Evolutionary conservation across 2,329 filamentous ascomycete species (phyloP), one percentile per base, ranked within the genome.

Genomic region (Cercospora sp.): DNA sequence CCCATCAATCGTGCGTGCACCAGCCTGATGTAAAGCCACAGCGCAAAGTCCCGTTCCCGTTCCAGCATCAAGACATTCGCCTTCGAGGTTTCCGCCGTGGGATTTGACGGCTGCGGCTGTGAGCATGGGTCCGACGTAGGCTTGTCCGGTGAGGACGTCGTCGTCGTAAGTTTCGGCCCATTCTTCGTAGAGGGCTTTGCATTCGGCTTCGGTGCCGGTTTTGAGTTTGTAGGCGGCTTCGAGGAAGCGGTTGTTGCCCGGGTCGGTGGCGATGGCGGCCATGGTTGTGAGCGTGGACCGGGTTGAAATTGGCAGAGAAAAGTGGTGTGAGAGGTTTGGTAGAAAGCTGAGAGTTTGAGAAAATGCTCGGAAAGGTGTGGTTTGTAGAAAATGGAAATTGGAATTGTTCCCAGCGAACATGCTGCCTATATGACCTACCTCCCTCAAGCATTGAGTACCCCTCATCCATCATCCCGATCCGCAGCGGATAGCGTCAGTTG

Each of bases 1-100:
- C 28, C 86, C 86, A 61, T 86, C 83, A 51, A 87, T 80, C n/a
- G 79, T 76, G 42, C 79, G 78, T 3, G 81, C 81, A 2, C 83
- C 81, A 33, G 79, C 73, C 42, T 80, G 75, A 23, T 80, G 78
- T 3, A 87, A 80, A 28, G 81, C 81, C 20, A 80, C 74, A 3
- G 84, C 85, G 10, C 86, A 84, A 8, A 86, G 80, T 16, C 69
- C 63, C 55, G 69, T 68, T 62, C 66, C 67, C 48, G 66, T 68
- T 12, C 68, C 58, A 6, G 62, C 58, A 10, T 65, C 66, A 26
- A 68, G 66, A 26, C 63, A 65, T 65, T 67, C 57, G n/a, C 69
- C 69, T 36, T 65, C 48, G 26, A 70, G 45, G 31, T 67, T 69
- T 59, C 69, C 69, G 39, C 64, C 58, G 33, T 65, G 61, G 3